A percentile compares a stretch with the other conserved stretches of the same genome.
Evolutionary conservation across 1,139 yeast genomes (phyloP).

Genomic region (Candida sanyaensis): DNA sequence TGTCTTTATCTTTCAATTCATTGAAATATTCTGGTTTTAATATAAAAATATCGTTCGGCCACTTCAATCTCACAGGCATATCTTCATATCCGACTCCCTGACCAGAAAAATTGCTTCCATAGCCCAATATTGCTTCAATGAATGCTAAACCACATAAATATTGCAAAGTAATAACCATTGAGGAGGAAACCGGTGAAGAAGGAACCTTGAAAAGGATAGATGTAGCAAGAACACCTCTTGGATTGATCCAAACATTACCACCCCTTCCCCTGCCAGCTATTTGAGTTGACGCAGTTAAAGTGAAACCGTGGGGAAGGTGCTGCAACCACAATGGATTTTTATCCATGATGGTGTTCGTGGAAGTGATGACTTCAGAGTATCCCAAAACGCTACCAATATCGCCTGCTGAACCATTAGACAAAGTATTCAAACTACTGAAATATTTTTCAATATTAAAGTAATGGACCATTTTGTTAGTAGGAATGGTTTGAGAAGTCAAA

Average conservation of each 20-base stretch:
- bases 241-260: constrained; percentile 94
- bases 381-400: constrained; percentile 64
- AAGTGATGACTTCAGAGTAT: constrained; percentile 88
- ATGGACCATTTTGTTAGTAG: constrained; percentile 61
- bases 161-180: constrained; percentile 74
- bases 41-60: constrained; percentile 96
- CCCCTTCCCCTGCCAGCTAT: constrained; percentile 94
- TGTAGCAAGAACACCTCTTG: constrained; percentile 85
- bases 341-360: constrained; percentile 81
- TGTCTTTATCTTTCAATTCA: constrained; percentile 28
- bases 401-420: constrained; percentile 22
- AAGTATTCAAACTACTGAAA: constrained; percentile 44
- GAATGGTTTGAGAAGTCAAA: constrained; percentile 42
- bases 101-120: constrained; percentile 49
- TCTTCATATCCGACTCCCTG: constrained; percentile 60
- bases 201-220: constrained; percentile 72
- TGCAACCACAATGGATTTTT: constrained; percentile 61
- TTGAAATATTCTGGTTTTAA: constrained; percentile 60
- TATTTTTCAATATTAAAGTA: constrained; percentile 67
- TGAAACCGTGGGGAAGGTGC: constrained; percentile 68
- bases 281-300: constrained; percentile 79
- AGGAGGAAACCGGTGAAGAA: constrained; percentile 32
- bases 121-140: constrained; percentile 70
- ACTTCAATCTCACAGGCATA: constrained; percentile 80
- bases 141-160: constrained; percentile 83